Evolutionary conservation across 1,284 basidiomycete genomes (phyloP).

Genomic region (Cutaneotrichosporon cutaneum): DNA sequence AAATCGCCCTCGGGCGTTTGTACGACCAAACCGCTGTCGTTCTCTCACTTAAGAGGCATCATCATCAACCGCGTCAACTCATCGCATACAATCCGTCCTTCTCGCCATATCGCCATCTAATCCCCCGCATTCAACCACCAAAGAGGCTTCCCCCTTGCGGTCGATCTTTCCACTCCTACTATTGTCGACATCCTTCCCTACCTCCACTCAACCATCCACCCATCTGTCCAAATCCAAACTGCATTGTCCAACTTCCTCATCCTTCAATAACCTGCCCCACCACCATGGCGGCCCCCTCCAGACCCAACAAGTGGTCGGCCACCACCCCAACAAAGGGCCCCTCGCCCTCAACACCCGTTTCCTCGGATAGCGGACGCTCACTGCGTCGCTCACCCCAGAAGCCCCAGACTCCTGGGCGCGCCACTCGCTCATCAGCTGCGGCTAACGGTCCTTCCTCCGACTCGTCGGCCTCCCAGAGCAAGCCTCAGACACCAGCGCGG

Average conservation of each 20-base stretch:
- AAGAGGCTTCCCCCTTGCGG: too few relatives aligned
- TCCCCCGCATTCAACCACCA: too few relatives aligned
- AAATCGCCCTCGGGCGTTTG: too few relatives aligned
- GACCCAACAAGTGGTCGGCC: constrained; percentile 3
- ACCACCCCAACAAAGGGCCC: constrained; percentile 13
- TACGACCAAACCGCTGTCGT: too few relatives aligned
- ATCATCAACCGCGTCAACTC: too few relatives aligned
- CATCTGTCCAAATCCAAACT: background rate
- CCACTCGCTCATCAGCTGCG: constrained; percentile 18
- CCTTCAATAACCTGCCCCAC: constrained; percentile 6
- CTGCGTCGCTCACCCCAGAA: constrained; percentile 21
- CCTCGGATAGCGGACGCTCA: constrained; percentile 11
- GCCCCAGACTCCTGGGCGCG: constrained; percentile 18
- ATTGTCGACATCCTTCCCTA: background rate
- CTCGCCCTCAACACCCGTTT: constrained; percentile 19
- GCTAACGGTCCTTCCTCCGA: background rate
- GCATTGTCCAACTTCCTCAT: background rate
- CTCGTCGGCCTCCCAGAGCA: constrained; percentile 4
- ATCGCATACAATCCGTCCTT: too few relatives aligned
- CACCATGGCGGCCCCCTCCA: constrained; percentile 15
- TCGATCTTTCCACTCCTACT: too few relatives aligned
- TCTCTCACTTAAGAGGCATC: too few relatives aligned
- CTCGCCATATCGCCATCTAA: too few relatives aligned
- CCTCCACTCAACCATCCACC: background rate
- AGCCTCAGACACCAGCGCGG: constrained; percentile 4